Evolutionary conservation across 139 green algal species (phyloP), one percentile per base, ranked within the genome.

Genomic region (Gonium pectorale): DNA sequence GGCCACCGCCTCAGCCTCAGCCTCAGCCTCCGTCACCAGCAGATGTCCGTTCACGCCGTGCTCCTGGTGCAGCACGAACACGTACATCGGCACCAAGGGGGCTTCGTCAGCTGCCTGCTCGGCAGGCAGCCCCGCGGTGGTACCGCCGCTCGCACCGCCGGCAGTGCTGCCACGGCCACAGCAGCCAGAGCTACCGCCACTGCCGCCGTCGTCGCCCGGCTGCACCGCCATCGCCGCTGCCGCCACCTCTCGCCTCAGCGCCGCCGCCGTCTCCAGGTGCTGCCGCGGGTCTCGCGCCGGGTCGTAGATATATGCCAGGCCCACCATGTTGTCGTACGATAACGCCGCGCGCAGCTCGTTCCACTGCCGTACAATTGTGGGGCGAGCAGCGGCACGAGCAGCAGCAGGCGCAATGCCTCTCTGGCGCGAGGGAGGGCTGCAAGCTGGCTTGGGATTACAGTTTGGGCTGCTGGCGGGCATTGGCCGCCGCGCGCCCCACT

Each of bases 241-340:
- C 37, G 38, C 40, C n/a, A 82, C n/a, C 0, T 44, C 29, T 0
- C 59, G 59, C 40, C 77, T n/a, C 77, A 83, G 77, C 59, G 31
- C 54, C 77, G 73, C 62, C 77, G 60, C 77, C 62, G 35, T 43
- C 43, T 0, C 77, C 77, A 73, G 60, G 77, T 83, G 62, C 31
- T 63, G n/a, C 43, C 43, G n/a, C 3, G 77, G 77, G 77, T 83
- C 77, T 26, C 37, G 27, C 1, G 31, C 6, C 19, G 77, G 77
- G 44, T 83, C 77, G 41, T 83, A 62, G 77, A 83, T 83, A 41
- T 72, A 74, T 7, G 77, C 77, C 77, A 83, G 59, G 1, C 77
- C 77, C 17, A 83, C 77, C 77, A 83, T 54, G 44, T 83, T 83
- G 26, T 64, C 43, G 62, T 83, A 83, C 77, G 77, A 83, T 43